Evolutionary conservation across 345 rosid species (phyloP).

Genomic region (Gossypium australe): DNA sequence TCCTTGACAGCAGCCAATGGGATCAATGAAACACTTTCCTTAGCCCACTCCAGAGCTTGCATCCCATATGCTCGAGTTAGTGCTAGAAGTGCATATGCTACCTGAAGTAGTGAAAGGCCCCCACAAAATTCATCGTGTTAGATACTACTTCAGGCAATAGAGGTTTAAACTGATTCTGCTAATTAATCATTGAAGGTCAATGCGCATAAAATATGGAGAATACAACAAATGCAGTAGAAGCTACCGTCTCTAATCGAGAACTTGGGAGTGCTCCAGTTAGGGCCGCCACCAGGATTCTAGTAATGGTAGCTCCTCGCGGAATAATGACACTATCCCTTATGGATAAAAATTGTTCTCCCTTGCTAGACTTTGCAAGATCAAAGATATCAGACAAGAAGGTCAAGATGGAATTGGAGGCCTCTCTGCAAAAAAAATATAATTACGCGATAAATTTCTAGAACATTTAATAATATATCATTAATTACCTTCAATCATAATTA

Average conservation of each 20-base stretch:
- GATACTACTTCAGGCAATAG: background rate
- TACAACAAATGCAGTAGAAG: constrained; percentile 2
- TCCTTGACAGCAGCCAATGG: constrained; percentile 77
- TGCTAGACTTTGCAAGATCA: constrained; percentile 67
- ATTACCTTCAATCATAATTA: background rate
- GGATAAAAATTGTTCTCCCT: constrained; percentile 55
- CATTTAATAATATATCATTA: background rate
- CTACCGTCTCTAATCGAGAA: constrained; percentile 87
- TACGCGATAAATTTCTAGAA: background rate
- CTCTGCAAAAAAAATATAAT: constrained; percentile 43
- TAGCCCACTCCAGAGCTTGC: constrained; percentile 78
- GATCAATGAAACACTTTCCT: constrained; percentile 57
- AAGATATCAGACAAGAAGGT: constrained; percentile 83
- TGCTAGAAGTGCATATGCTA: constrained; percentile 69
- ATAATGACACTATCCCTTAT: constrained; percentile 63
- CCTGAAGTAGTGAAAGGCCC: constrained; percentile 32
- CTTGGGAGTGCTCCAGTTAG: constrained; percentile 95
- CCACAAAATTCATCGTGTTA: background rate
- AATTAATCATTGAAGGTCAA: background rate
- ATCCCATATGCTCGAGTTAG: constrained; percentile 57
- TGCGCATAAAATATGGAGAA: background rate
- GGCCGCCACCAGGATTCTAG: constrained; percentile 81
- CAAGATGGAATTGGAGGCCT: constrained; percentile 91
- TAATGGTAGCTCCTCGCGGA: constrained; percentile 78
- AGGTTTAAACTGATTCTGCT: background rate